Evolutionary conservation across 2,329 filamentous ascomycete species (phyloP).

Genomic region (Colletotrichum eleusines): DNA sequence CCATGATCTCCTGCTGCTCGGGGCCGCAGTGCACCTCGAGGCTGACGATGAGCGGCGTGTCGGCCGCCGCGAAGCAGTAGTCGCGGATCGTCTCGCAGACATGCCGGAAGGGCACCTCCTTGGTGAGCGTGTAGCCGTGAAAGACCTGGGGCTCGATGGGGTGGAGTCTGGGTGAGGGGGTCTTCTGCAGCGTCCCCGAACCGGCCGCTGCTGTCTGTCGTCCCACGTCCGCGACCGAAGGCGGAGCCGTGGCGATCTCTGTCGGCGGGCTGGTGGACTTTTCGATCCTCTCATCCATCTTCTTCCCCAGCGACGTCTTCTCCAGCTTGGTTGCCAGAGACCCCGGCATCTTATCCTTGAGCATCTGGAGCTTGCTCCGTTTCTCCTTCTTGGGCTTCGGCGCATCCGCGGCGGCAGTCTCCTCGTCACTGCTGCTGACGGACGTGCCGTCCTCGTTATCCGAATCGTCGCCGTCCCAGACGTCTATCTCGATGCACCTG

Average conservation of each 20-base stretch:
- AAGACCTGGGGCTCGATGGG: slow-evolving; percentile 79
- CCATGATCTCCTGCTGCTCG: slow-evolving; percentile 90
- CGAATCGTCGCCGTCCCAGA: slow-evolving; percentile 89
- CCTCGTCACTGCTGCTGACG: slow-evolving; percentile 63
- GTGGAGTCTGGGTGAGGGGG: slow-evolving; percentile 45
- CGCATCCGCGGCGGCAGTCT: slow-evolving; percentile 39
- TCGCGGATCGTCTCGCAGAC: slow-evolving; percentile 86
- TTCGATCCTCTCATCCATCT: slow-evolving; percentile 52
- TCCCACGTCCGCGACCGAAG: neutral
- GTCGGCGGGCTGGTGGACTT: slow-evolving; percentile 44
- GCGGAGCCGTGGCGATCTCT: slow-evolving; percentile 14
- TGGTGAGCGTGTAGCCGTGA: slow-evolving; percentile 92
- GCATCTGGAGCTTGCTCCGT: slow-evolving; percentile 72
- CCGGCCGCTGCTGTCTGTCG: neutral
- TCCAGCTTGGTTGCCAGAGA: slow-evolving; percentile 60
- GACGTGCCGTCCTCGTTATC: slow-evolving; percentile 73
- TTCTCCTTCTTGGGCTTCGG: slow-evolving; percentile 50
- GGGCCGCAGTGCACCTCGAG: slow-evolving; percentile 88
- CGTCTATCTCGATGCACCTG: slow-evolving; percentile 93
- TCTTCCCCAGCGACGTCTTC: slow-evolving; percentile 61
- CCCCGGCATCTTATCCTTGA: slow-evolving; percentile 68
- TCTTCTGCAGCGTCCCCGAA: slow-evolving; percentile 25
- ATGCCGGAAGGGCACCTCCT: slow-evolving; percentile 85
- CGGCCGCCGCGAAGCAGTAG: slow-evolving; percentile 79
- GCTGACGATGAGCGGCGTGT: slow-evolving; percentile 92